Base-by-base conservation (phyloP, 228 moss, liverwort and hornwort genomes). In the Sphagnum fallax region DNA sequence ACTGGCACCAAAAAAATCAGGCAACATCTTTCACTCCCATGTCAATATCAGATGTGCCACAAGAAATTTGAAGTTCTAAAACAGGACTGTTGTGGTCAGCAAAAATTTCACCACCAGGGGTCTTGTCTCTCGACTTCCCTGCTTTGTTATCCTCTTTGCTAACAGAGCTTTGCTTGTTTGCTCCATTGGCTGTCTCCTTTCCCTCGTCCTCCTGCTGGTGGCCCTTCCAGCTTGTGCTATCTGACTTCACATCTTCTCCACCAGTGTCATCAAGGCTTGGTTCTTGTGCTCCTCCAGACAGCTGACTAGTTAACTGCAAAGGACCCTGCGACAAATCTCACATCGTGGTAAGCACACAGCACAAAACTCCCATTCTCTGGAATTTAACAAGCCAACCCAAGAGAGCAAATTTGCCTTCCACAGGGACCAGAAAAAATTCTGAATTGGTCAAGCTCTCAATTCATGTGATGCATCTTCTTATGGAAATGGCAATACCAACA, bases 181-280 rank as follows among this genome's bases (percentile, higher is more conserved):
- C 32, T 32, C 32, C 32, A 32, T 32, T 32, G 32, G 32, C 32
- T 32, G 32, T 32, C 32, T 55, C 12, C 55, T 78, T 16, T 12
- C 51, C 71, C 50, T 60, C n/a, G 10, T 65, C 74, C 55, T 73
- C 77, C 48, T 48, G 52, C 53, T 13, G 50, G 0, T 70, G 12
- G 78, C 79, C 79, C 64, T 77, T 78, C 86, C 78, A 82, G 63
- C 80, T 82, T 10, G 82, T 77, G 63, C 80, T 87, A 64, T 95
- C 90, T 52, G 92, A 88, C 66, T 82, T 95, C 10, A 80, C 95
- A 62, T 90, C 92, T 76, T 90, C 95, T 60, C 87, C 90, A 5
- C 66, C 65, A 53, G 89, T 92, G 69, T 92, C 94, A 13, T 91
- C 85, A 50, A 74, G 83, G 72, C 81, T 87, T 58, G 80, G 71